Conservation (phyloP, 345 rosid species). For the Turritis glabra region DNA sequence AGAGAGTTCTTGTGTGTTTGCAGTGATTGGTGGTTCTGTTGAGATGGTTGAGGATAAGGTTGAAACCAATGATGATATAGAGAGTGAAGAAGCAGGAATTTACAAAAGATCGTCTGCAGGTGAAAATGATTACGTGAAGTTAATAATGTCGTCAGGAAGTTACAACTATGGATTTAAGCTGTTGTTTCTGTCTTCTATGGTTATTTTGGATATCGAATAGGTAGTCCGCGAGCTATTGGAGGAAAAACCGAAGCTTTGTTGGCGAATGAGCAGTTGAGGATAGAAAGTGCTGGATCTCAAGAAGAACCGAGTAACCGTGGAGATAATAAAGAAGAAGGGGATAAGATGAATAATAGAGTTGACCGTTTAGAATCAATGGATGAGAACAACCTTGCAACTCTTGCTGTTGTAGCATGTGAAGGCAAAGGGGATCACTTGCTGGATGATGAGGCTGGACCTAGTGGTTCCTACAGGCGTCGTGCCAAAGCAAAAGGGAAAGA, state of each 20-base stretch:
- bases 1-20: conserved; percentile 24
- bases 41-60: conserved; percentile 18
- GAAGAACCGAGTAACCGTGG: conserved; percentile 25
- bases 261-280: conserved; percentile 30
- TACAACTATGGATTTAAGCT: conserved; percentile 10
- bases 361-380: conserved; percentile 60
- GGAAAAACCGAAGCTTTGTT: conserved; percentile 31
- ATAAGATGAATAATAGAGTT: conserved; percentile 10
- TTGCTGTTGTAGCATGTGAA: conserved; percentile 26
- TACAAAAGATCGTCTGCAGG: conserved; percentile 39
- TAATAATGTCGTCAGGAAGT: not conserved
- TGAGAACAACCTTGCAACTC: conserved; percentile 52
- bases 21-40: conserved; percentile 38
- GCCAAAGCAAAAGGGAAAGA: conserved; percentile 54
- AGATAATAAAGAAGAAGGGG: conserved; percentile 38
- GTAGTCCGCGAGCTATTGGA: conserved; percentile 25
- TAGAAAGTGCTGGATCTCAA: conserved; percentile 37
- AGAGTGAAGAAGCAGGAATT: conserved; percentile 25
- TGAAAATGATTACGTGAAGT: conserved; percentile 14
- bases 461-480: conserved; percentile 38
- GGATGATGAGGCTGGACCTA: conserved; percentile 37
- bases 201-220: conserved; percentile 32
- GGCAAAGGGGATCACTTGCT: conserved; percentile 36
- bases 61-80: conserved; percentile 30
- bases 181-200: not conserved